Base-by-base conservation (phyloP, 208 protist species). In the Leishmania mexicana region DNA sequence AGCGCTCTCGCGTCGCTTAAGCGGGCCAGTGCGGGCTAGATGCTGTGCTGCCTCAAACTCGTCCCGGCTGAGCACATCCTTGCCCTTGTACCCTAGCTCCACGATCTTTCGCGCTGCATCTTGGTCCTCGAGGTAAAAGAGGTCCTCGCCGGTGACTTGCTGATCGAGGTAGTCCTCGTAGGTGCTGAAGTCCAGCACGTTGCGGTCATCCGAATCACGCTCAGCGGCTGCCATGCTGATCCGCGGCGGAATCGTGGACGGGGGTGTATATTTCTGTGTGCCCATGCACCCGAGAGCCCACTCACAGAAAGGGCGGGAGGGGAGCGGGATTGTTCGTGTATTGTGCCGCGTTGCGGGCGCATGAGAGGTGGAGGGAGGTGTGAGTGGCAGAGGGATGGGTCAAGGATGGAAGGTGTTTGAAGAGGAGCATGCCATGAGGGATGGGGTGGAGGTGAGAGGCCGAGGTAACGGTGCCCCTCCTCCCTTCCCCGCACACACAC, bases 81-180 rank as follows among this genome's bases (percentile, higher is more conserved):
- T 96, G 54, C 94, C 93, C 67, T 99, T 98, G 88, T 99, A 99
- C 54, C 98, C 99, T 10, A 99, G 93, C 90, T 99, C 99, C 31
- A 99, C 98, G 19, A 99, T 97, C 65, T 94, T 87, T 31, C 99
- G 88, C 0, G 98, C 98, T 3, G 98, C 90, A 75, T 99, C 97
- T 60, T 98, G 97, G 86, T 98, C 93, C 70, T 97, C 94, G 13
- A 98, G 88, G 81, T 96, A 98, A 85, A 95, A 97, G 76, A 98
- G 88, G 60, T 98, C 95, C 76, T 98, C 91, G 60, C 83, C 65
- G 47, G 93, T 94, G 67, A 98, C 93, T 62, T 97, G 91, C 84
- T 97, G 88, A 81, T 98, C 95, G 21, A 98, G 89, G 89, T 98
- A 98, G 77, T 98, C 96, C 81, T 98, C 96, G 81, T 98, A 98